Conservation (phyloP, 176 grass and related monocot species). For the Cenchrus americanus region DNA sequence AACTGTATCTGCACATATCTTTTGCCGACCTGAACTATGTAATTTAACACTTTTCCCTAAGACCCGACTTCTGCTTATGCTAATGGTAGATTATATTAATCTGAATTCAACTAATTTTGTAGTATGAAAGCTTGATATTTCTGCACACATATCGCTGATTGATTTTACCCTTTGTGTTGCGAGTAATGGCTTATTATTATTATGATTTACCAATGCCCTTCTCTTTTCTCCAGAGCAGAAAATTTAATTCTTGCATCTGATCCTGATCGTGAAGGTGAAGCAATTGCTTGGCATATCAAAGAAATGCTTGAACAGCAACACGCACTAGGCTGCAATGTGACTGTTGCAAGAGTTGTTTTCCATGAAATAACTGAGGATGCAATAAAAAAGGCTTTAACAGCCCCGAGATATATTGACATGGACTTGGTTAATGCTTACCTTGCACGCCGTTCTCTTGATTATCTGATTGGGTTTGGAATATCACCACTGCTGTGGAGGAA, state of each 20-base stretch:
- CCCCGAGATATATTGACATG: conserved; percentile 82
- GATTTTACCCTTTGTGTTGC: conserved; percentile 16
- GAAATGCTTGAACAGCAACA: conserved; percentile 97
- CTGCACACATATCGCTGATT: not conserved
- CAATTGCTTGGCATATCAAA: conserved; percentile 94
- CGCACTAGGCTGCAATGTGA: conserved; percentile 58
- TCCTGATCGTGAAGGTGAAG: conserved; percentile 99
- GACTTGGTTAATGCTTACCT: conserved; percentile 98
- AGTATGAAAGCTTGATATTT: conserved; percentile 20
- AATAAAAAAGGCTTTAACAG: conserved; percentile 66
- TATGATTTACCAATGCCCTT: not conserved
- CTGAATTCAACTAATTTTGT: conserved; percentile 19
- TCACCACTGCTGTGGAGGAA: conserved; percentile 97
- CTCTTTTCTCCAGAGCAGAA: conserved; percentile 69
- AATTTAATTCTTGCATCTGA: conserved; percentile 97
- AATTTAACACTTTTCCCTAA: conserved; percentile 18
- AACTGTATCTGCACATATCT: conserved; percentile 28
- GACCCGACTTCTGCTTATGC: not conserved
- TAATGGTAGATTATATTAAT: not conserved
- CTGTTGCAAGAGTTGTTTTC: conserved; percentile 86
- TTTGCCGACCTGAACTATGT: conserved; percentile 11
- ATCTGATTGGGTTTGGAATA: conserved; percentile 94
- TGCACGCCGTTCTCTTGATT: conserved; percentile 91
- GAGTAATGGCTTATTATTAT: conserved; percentile 33
- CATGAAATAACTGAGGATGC: conserved; percentile 92